Evolutionary conservation across 2,329 filamentous ascomycete genomes (phyloP).

Genomic region (Pseudogymnoascus sp.): DNA sequence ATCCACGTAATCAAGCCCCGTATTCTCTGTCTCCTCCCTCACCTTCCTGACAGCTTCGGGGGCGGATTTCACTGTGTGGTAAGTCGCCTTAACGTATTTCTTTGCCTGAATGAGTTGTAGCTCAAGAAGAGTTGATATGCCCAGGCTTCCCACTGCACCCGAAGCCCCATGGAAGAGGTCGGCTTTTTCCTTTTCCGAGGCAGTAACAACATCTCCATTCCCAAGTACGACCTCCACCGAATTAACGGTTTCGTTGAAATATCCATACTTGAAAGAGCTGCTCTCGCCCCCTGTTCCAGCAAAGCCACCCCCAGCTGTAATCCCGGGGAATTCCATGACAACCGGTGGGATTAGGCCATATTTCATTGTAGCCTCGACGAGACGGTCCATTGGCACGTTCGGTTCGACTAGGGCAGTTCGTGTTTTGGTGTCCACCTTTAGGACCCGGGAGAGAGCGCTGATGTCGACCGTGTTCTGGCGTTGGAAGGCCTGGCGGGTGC

Average conservation of each 20-base stretch:
- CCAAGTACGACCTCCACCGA: constrained; percentile 55
- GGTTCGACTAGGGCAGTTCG: constrained; percentile 51
- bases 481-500: constrained; percentile 36
- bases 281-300: constrained; percentile 59
- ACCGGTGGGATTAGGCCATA: constrained; percentile 52
- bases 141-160: constrained; percentile 50
- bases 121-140: constrained; percentile 51
- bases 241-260: constrained; percentile 55
- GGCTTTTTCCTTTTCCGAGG: constrained; percentile 36
- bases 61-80: constrained; percentile 37
- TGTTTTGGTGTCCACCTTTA: constrained; percentile 33
- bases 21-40: constrained; percentile 25
- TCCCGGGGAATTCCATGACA: constrained; percentile 64
- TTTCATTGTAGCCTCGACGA: constrained; percentile 48
- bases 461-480: constrained; percentile 38
- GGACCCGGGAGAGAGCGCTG: constrained; percentile 37
- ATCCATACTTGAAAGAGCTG: constrained; percentile 55
- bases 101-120: constrained; percentile 45
- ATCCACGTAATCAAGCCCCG: constrained; percentile 49
- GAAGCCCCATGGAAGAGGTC: constrained; percentile 53
- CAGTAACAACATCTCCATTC: constrained; percentile 44
- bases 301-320: constrained; percentile 60
- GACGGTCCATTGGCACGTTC: constrained; percentile 58
- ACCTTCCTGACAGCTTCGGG: constrained; percentile 36
- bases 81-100: constrained; percentile 47